Base-by-base conservation (phyloP, 1,284 basidiomycete genomes). In the Irpex sp. region DNA sequence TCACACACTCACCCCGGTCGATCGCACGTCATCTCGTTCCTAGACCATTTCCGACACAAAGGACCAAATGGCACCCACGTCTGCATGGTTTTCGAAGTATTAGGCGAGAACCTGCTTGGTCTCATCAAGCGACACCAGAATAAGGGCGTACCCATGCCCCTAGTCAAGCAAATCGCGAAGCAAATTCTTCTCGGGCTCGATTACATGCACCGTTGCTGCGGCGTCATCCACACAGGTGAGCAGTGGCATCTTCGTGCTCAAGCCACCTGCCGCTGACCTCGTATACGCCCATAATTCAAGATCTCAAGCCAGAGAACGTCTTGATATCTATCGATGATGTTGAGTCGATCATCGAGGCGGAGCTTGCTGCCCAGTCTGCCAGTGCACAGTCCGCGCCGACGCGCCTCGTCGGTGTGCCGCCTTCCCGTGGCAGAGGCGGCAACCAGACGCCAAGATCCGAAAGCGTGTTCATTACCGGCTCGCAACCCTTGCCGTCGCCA, bases 31-130 rank as follows among this genome's bases (percentile, higher is more conserved):
- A 97, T 98, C 74, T 93, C 93, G 36, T 93, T 99, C 71, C 89
- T 99, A 57, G 97, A 99, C 80, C 94, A 98, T 75, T 99, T 99
- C 77, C 87, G 91, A 47, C 97, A 99, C 78, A 92, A 91, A 65
- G 97, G 97, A 0, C 96, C 96, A 13, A 98, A 99, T 75, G 97
- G 97, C 57, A 92, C 88, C 17, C 97, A 99, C 78, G 93, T 99
- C 67, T 99, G 97, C 84, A 99, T 99, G 97, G 97, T 99, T 15
- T 98, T 98, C 74, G 97, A 99, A 78, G 97, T 99, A 40, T 85
- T 99, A 8, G 97, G 97, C 63, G 97, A 99, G 80, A 98, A 98
- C 75, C 81, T 99, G n/a, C 86, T 99, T 0, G 96, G 96, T 2
- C 85, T 99, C 70, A 98, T 98, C 85, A 98, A 97, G 78, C 88